Base-by-base conservation (phyloP, 768 basidiomycete species). In the Collybia sordida region DNA sequence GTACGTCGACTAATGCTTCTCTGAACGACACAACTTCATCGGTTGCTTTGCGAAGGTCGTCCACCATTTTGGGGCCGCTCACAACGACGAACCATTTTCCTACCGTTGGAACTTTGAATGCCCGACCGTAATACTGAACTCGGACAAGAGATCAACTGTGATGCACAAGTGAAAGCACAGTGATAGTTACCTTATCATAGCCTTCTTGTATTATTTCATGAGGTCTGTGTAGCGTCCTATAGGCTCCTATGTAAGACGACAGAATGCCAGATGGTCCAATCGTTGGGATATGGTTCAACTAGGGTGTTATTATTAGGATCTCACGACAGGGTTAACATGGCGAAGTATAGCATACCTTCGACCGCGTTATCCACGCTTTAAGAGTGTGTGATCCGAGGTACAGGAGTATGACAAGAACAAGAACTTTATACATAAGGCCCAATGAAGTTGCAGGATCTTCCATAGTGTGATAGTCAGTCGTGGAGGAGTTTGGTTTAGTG, bases 31-130 rank as follows among this genome's bases (percentile, higher is more conserved):
- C 41, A 4, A 63, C 48, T 9, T 69, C 64, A 28, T 64, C 65
- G 8, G 56, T 45, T 9, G 70, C 67, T 45, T 59, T 64, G 9
- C 68, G 60, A 35, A 74, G 52, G 22, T 73, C 70, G 12, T 71
- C 65, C 6, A 70, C 53, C 48, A 65, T 54, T 22, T 65, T 43
- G 3, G 55, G 52, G n/a, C 65, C 66, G 31, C 61, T 64, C 28
- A 67, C 56, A 1, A 71, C 52, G 5, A 72, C 57, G 2, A 60
- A 49, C 72, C 71, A 73, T 40, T 54, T 52, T 14, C 55, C 60
- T 8, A 66, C 46, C 27, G 50, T 49, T 7, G 61, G 62, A 19
- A 64, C 37, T 28, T 59, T 59, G 53, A 63, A 67, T 6, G 54
- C 52, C 2, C 45, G 41, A 23, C 60, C 58, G 22, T 38, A 47